Conservation (phyloP, 345 rosid genomes). For the Heritiera fomes region DNA sequence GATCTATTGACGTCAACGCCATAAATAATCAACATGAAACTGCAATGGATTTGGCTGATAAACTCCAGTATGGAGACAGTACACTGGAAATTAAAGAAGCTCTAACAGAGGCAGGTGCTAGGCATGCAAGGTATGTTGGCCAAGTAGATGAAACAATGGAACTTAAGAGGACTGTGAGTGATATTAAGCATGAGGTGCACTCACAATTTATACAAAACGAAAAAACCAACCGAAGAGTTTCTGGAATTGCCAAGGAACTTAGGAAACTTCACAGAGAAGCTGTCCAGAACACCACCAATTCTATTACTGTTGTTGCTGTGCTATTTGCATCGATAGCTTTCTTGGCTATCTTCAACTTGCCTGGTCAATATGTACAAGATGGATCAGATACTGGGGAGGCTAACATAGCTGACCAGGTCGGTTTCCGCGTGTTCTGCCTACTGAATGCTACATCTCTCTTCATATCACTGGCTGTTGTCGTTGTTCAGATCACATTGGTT, state of each 20-base stretch:
- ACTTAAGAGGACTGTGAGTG: slow-evolving; percentile 91
- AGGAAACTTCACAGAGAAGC: slow-evolving; percentile 95
- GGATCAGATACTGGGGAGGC: slow-evolving; percentile 64
- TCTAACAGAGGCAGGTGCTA: slow-evolving; percentile 79
- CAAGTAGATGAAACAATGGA: slow-evolving; percentile 77
- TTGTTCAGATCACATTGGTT: slow-evolving; percentile 85
- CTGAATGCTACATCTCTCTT: slow-evolving; percentile 85
- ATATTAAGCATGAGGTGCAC: slow-evolving; percentile 92
- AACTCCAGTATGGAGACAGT: slow-evolving; percentile 75
- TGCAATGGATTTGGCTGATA: slow-evolving; percentile 94
- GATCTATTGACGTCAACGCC: slow-evolving; percentile 68
- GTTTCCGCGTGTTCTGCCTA: slow-evolving; percentile 80
- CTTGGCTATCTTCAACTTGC: slow-evolving; percentile 87
- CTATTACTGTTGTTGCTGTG: slow-evolving; percentile 86
- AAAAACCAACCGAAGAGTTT: slow-evolving; percentile 79
- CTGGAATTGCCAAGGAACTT: slow-evolving; percentile 92
- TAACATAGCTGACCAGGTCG: slow-evolving; percentile 49
- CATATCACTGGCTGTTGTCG: slow-evolving; percentile 94
- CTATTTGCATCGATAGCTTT: slow-evolving; percentile 93
- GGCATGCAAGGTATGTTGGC: slow-evolving; percentile 74
- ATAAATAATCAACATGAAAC: slow-evolving; percentile 84
- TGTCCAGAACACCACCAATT: slow-evolving; percentile 94
- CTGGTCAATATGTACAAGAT: slow-evolving; percentile 55
- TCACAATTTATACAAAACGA: slow-evolving; percentile 89
- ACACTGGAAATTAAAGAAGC: slow-evolving; percentile 75